phyloP scores from a whole-genome alignment of 768 basidiomycete species.

The Pisolithus sp. region DNA sequence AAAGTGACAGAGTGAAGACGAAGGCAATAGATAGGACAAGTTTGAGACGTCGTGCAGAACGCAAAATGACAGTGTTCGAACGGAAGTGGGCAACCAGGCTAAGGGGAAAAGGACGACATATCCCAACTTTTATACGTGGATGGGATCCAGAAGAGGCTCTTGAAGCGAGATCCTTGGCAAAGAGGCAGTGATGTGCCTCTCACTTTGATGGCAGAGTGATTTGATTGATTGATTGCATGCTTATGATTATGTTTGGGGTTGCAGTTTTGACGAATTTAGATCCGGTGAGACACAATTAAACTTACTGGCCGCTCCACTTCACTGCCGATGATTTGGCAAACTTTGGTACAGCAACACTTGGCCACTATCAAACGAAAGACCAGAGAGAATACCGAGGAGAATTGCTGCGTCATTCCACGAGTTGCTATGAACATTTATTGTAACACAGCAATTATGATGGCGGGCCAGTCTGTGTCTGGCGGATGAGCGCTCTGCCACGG shows the following conservation, averaged over 20 bases:
- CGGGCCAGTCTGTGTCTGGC: background rate
- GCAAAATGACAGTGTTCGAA: slow-evolving; percentile 7
- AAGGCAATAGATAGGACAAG: slow-evolving; percentile 5
- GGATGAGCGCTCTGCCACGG: background rate
- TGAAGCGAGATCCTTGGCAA: background rate
- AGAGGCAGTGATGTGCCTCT: background rate
- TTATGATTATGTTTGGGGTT: background rate
- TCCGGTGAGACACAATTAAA: too few relatives aligned
- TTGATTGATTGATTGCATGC: background rate
- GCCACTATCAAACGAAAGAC: background rate
- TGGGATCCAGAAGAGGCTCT: background rate
- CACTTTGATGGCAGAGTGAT: background rate
- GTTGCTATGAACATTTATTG: background rate
- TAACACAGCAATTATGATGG: background rate
- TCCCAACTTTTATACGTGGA: slow-evolving; percentile 2
- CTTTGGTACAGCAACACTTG: background rate
- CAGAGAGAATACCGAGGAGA: background rate
- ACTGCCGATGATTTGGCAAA: too few relatives aligned
- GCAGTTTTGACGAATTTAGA: too few relatives aligned
- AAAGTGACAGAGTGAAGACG: slow-evolving; percentile 1
- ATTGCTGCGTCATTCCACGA: background rate
- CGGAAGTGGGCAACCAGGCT: slow-evolving; percentile 11
- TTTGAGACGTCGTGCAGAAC: slow-evolving; percentile 3
- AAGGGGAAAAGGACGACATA: background rate
- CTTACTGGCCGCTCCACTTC: too few relatives aligned